These are phyloP conservation scores for Sphaerulina vaccinii DNA, from an alignment of 2,329 filamentous ascomycete species.

Conservation along the genomic window DNA sequence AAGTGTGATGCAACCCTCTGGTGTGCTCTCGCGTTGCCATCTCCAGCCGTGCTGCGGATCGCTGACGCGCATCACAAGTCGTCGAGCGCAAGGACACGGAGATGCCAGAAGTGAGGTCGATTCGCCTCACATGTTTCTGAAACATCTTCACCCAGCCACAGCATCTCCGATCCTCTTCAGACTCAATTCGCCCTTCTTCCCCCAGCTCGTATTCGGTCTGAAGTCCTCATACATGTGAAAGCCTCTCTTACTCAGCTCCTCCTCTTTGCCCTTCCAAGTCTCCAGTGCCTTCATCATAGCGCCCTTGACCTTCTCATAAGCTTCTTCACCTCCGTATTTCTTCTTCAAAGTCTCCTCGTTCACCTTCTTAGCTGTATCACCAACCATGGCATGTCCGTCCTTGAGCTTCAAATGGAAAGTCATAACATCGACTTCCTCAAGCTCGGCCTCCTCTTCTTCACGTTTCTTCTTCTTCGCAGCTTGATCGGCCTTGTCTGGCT, in stretches of 20 bases:
- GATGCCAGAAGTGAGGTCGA: too few species aligned
- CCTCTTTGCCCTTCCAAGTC: conserved; percentile 30
- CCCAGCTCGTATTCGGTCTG: conserved; percentile 29
- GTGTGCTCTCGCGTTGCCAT: too few species aligned
- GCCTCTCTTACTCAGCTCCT: conserved; percentile 30
- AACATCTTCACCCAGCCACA: conserved; percentile 8
- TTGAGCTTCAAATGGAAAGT: conserved; percentile 36
- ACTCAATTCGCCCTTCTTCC: conserved; percentile 33
- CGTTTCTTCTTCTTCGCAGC: conserved; percentile 26
- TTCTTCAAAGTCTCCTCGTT: conserved; percentile 30
- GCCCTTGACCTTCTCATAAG: conserved; percentile 26
- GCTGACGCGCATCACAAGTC: too few species aligned
- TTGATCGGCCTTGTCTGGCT: conserved; percentile 23
- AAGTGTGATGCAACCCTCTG: too few species aligned
- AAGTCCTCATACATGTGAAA: conserved; percentile 37
- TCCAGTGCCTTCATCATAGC: conserved; percentile 25
- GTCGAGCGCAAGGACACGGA: too few species aligned
- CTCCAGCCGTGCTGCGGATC: too few species aligned
- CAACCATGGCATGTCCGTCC: conserved; percentile 27
- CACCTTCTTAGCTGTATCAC: conserved; percentile 25
- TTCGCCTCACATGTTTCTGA: too few species aligned
- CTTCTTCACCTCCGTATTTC: conserved; percentile 28
- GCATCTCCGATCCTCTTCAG: conserved; percentile 18
- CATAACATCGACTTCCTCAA: conserved; percentile 35
- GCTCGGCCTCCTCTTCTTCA: conserved; percentile 21